phyloP scores from a whole-genome alignment of 2,329 filamentous ascomycete genomes.

The Tolypocladium cylindrosporum region DNA sequence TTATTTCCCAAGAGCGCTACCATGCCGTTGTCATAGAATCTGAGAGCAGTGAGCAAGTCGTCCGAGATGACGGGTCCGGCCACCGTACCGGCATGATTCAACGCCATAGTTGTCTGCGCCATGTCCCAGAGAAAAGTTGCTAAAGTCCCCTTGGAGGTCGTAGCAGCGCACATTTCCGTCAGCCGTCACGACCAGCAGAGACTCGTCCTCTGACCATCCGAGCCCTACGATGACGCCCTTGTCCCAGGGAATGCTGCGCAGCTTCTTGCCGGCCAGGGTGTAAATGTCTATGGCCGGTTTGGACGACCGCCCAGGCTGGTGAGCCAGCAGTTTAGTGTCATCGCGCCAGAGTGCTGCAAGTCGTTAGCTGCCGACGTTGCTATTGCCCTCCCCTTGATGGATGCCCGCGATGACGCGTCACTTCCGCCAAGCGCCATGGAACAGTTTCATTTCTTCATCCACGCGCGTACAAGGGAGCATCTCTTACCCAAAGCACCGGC shows the following conservation, averaged over 20 bases:
- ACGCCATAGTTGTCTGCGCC: slow-evolving; percentile 84
- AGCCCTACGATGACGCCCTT: slow-evolving; percentile 78
- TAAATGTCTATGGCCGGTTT: slow-evolving; percentile 91
- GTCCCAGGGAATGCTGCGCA: slow-evolving; percentile 84
- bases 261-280: slow-evolving; percentile 81
- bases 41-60: slow-evolving; percentile 8
- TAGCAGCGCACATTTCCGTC: slow-evolving; percentile 89
- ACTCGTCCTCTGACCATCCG: slow-evolving; percentile 95
- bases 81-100: slow-evolving; percentile 57
- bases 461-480: slow-evolving; percentile 13
- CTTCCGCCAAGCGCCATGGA: too few relatives aligned
- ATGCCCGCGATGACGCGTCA: too few relatives aligned
- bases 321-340: slow-evolving; percentile 72
- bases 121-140: slow-evolving; percentile 84
- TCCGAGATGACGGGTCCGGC: not conserved
- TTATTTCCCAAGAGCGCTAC: slow-evolving; percentile 88
- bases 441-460: not conserved
- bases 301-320: slow-evolving; percentile 58
- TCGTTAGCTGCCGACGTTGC: not conserved
- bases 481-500: slow-evolving; percentile 77
- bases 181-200: slow-evolving; percentile 74
- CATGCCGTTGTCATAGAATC: slow-evolving; percentile 85
- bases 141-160: slow-evolving; percentile 89
- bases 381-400: not conserved
- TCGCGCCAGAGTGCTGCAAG: slow-evolving; percentile 73